A percentile compares a stretch with the other conserved stretches of the same genome.
These are phyloP conservation scores for Kwoniella sp. DNA, from an alignment of 768 basidiomycete species.

Conservation along the genomic window DNA sequence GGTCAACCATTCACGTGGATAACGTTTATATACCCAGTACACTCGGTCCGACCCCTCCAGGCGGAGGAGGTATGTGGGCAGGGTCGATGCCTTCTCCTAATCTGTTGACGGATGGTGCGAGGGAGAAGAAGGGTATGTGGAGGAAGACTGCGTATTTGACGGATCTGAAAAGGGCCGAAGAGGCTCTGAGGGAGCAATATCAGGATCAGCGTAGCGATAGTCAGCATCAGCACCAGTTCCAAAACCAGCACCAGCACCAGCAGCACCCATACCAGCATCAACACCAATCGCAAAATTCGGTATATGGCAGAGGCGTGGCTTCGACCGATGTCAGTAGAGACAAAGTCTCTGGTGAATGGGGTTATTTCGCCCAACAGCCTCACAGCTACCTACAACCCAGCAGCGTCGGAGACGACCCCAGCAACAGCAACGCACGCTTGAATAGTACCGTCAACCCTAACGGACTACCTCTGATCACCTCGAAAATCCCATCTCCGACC, in stretches of 20 bases:
- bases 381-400: not conserved
- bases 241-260: too few relatives aligned
- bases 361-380: not conserved
- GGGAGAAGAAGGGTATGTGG: conserved; percentile 5
- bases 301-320: not conserved
- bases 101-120: not conserved
- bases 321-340: not conserved
- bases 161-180: conserved; percentile 4
- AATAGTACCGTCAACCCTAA: not conserved
- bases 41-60: not conserved
- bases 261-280: too few relatives aligned
- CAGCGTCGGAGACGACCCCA: not conserved
- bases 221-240: not conserved
- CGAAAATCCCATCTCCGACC: not conserved
- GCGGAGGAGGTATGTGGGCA: not conserved
- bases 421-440: not conserved
- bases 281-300: not conserved
- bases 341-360: not conserved
- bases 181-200: not conserved
- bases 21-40: not conserved
- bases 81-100: not conserved
- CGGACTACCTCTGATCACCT: conserved; percentile 1
- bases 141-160: conserved; percentile 18
- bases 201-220: not conserved
- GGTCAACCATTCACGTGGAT: not conserved